Conservation (phyloP, 257 asterid genomes). For the Prunella vulgaris region DNA sequence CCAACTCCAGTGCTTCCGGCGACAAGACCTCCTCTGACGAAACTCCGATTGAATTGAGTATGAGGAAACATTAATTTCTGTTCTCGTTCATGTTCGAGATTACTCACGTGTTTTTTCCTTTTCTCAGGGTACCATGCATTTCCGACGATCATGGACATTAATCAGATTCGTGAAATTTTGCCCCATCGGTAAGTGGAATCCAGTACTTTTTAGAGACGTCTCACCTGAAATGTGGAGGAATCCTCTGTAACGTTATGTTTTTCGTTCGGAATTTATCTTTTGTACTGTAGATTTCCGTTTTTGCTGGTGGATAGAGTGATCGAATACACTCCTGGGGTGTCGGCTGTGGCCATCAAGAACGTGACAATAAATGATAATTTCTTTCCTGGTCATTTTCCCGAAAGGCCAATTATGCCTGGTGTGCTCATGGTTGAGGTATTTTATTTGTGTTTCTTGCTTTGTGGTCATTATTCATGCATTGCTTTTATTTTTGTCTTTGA, state of each 20-base stretch:
- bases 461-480: neutral
- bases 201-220: neutral
- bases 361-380: slow-evolving; percentile 86
- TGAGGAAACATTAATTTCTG: slow-evolving; percentile 8
- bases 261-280: neutral
- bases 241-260: neutral
- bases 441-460: neutral
- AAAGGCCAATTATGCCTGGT: slow-evolving; percentile 96
- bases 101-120: neutral
- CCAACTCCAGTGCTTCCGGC: slow-evolving; percentile 35
- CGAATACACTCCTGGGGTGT: slow-evolving; percentile 77
- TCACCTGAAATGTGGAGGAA: neutral
- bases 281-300: slow-evolving; percentile 63
- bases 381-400: slow-evolving; percentile 93
- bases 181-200: slow-evolving; percentile 67
- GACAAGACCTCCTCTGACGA: slow-evolving; percentile 35
- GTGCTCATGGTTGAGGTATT: slow-evolving; percentile 94
- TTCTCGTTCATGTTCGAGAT: neutral
- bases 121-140: slow-evolving; percentile 61
- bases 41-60: slow-evolving; percentile 84
- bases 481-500: neutral
- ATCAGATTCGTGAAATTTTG: slow-evolving; percentile 79
- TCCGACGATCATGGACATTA: slow-evolving; percentile 77
- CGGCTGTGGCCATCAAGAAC: slow-evolving; percentile 89
- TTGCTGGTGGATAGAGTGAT: slow-evolving; percentile 89